These are phyloP conservation scores for Diospyros lotus DNA, from an alignment of 148 eudicot genomes.

Conservation along the genomic window DNA sequence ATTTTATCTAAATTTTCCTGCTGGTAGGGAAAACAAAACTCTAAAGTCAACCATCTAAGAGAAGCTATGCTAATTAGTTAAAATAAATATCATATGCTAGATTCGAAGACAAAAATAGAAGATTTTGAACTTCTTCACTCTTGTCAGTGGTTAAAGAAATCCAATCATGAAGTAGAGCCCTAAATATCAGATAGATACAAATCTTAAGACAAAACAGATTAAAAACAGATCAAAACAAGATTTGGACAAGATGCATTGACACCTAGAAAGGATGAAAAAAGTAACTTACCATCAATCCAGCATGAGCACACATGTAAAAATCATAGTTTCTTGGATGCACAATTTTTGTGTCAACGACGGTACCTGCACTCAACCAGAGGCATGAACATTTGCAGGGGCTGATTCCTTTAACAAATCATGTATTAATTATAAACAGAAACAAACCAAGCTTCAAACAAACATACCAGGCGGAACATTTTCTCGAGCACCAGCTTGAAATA, in stretches of 20 bases:
- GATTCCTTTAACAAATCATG: background rate
- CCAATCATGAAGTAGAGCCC: background rate
- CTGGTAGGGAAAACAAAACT: background rate
- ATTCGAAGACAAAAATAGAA: background rate
- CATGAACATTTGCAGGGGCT: background rate
- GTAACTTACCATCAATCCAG: conserved; percentile 71
- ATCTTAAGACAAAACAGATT: background rate
- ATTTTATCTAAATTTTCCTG: background rate
- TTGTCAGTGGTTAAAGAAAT: background rate
- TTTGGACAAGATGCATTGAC: background rate
- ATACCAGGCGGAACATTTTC: conserved; percentile 85
- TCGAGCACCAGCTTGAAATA: conserved; percentile 60
- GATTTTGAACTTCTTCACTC: background rate
- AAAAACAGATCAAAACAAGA: conserved; percentile 10
- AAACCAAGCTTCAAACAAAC: conserved; percentile 15
- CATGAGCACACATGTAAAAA: conserved; percentile 92
- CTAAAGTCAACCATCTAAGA: background rate
- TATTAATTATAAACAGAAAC: conserved; percentile 1
- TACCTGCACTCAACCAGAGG: conserved; percentile 45
- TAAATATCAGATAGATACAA: background rate
- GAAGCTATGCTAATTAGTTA: background rate
- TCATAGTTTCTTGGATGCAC: conserved; percentile 92
- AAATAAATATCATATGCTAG: background rate
- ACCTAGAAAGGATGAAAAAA: conserved; percentile 1
- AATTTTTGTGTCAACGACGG: conserved; percentile 78